phyloP scores from a whole-genome alignment of 768 basidiomycete species.

The Artomyces pyxidatus region DNA sequence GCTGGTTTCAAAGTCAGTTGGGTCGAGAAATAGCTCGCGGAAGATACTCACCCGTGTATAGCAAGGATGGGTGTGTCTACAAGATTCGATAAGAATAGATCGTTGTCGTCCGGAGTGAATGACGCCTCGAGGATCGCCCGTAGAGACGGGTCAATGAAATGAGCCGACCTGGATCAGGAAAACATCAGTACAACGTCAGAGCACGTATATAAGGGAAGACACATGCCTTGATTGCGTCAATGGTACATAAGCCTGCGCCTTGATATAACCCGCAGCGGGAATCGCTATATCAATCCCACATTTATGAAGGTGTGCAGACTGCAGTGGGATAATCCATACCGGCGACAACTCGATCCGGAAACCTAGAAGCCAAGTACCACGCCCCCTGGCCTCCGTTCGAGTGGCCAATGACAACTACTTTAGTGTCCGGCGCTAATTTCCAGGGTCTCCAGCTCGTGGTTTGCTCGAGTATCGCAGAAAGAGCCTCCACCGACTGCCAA shows the following conservation, averaged over 20 bases:
- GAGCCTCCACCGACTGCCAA: slow-evolving; percentile 52
- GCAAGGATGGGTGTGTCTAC: slow-evolving; percentile 62
- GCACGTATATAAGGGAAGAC: background rate
- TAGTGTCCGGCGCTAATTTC: slow-evolving; percentile 29
- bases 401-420: slow-evolving; percentile 73
- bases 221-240: slow-evolving; percentile 53
- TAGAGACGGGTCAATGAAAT: slow-evolving; percentile 70
- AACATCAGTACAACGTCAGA: background rate
- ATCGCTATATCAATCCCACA: slow-evolving; percentile 36
- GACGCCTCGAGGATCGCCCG: slow-evolving; percentile 67
- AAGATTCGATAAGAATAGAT: slow-evolving; percentile 75
- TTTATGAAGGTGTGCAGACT: background rate
- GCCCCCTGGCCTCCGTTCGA: slow-evolving; percentile 91
- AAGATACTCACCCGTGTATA: slow-evolving; percentile 72
- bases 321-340: slow-evolving; percentile 27
- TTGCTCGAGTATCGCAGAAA: slow-evolving; percentile 37
- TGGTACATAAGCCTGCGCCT: slow-evolving; percentile 81
- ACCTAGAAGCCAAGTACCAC: slow-evolving; percentile 71
- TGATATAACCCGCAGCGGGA: slow-evolving; percentile 77
- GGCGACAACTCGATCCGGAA: slow-evolving; percentile 66
- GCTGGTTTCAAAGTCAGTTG: slow-evolving; percentile 29
- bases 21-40: too few species aligned
- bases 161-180: slow-evolving; percentile 41
- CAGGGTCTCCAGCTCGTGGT: slow-evolving; percentile 33
- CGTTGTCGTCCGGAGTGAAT: slow-evolving; percentile 80